Evolutionary conservation across 352 stramenopile genomes (phyloP), one percentile per base, ranked within the genome.

Genomic region (Globisporangium abappressorium): DNA sequence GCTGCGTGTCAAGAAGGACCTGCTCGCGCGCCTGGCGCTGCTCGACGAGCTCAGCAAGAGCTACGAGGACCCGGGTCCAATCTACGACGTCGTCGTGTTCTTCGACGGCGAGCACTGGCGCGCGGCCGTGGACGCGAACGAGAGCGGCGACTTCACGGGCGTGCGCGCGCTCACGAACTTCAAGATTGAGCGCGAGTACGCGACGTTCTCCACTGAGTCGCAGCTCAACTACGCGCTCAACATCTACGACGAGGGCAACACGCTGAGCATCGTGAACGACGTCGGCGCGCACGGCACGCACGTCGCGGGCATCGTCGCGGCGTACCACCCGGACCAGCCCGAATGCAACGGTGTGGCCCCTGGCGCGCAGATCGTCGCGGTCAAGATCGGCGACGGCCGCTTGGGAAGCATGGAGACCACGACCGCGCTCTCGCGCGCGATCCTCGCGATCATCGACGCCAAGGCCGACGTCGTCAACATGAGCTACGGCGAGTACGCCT

Each of bases 381-480:
- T 98, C 62, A 98, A 99, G 75, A 99, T 99, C 74, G 97, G 97
- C 24, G 97, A 99, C 75, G 84, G 82, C 2, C 81, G 97, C 6
- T 65, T 99, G 2, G 94, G 87, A 6, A 95, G 85, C 56, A 98
- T 98, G 93, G 97, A 99, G 87, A 98, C 96, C 18, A 89, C 76
- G 12, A 79, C 85, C 4, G 91, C 85, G 5, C 66, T 99, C 34
- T 93, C 85, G 51, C 89, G 97, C 57, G 97, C 92, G 0, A 86
- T 99, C 53, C 83, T 97, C 56, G 91, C 96, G 4, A 92, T 97
- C 24, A 87, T 96, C 61, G 72, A 89, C 36, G 72, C 88, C 41
- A 91, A 92, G 18, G 93, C 87, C n/a, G 93, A 99, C 74, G 62
- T 99, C 0, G 87, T 99, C 33, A 99, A 99, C 82, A 96, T 99